Evolutionary conservation across 495 filamentous ascomycete genomes (phyloP), one percentile per base, ranked within the genome.

Genomic region (Penicillium lividum): DNA sequence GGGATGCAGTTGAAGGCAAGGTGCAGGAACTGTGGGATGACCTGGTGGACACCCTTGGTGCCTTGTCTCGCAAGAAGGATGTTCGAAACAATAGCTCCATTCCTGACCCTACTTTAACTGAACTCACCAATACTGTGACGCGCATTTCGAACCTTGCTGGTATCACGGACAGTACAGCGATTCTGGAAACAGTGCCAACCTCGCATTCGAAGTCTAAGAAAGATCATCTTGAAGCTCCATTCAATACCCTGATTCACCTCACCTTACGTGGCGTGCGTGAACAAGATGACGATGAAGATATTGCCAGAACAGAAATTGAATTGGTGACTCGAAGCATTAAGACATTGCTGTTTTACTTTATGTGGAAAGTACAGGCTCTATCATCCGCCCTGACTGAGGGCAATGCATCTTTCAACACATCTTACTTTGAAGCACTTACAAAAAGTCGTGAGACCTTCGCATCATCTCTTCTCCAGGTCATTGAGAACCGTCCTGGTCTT

Each of bases 1-100:
- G 91, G 54, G 95, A 98, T 58, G 78, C 90, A 16, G 86, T 91
- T 1, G 89, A 94, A 44, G 82, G 72, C 65, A 97, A 92, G 66
- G 72, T 98, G 8, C 82, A 87, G 38, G 81, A 86, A 42, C 77
- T 97, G 8, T 97, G 95, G 91, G 92, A 97, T 49, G 86, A 91
- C 42, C 84, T 87, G 9, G 80, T 91, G 28, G 86, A 85, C 60
- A 80, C 86, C 4, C 80, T 98, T 4, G 77, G 83, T 44, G 78
- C 84, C 9, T 81, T 94, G 22, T 81, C 85, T 54, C 84, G 85
- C 56, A 85, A 83, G 36, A 82, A 82, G 50, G 87, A 93, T 51
- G 76, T 92, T 5, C 76, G 80, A 29, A 76, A 73, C 28, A 84
- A 86, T 29, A 83, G 81, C 30, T 86, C 83, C 56, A 79, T 95